A percentile compares a stretch with the other conserved stretches of the same genome.
These are phyloP conservation scores for Ceratobasidium sp. DNA, from an alignment of 1,284 basidiomycete genomes.

Conservation along the genomic window DNA sequence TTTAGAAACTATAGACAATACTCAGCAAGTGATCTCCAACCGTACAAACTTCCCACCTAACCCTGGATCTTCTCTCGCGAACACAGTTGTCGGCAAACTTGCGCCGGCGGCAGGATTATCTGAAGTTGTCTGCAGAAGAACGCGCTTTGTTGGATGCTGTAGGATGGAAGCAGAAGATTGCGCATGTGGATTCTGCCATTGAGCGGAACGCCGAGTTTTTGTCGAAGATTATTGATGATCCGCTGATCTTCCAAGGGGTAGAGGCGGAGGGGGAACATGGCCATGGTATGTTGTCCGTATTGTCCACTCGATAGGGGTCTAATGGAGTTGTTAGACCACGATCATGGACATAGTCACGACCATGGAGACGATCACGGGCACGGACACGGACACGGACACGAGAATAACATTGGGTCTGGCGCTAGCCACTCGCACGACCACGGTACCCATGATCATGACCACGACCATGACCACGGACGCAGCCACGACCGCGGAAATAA, in stretches of 20 bases:
- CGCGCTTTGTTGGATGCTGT: slow-evolving; percentile 67
- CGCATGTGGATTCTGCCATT: slow-evolving; percentile 74
- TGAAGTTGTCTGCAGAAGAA: slow-evolving; percentile 68
- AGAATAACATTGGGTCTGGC: not conserved
- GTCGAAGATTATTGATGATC: slow-evolving; percentile 69
- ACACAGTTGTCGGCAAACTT: slow-evolving; percentile 76
- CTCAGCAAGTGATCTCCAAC: slow-evolving; percentile 1
- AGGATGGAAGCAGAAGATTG: slow-evolving; percentile 74
- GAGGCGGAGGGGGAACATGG: slow-evolving; percentile 36
- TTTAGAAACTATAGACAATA: slow-evolving; percentile 36
- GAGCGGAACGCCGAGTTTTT: slow-evolving; percentile 75
- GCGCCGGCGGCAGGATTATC: slow-evolving; percentile 76
- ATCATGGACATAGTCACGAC: slow-evolving; percentile 34
- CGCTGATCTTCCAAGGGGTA: slow-evolving; percentile 70
- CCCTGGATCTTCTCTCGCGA: not conserved
- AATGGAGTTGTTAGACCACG: slow-evolving; percentile 10
- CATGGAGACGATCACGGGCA: slow-evolving; percentile 40
- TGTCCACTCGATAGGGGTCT: not conserved
- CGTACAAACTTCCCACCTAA: not conserved
- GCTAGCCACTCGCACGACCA: slow-evolving; percentile 46
- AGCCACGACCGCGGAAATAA: slow-evolving; percentile 27
- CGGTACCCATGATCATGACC: slow-evolving; percentile 46
- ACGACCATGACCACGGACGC: slow-evolving; percentile 48
- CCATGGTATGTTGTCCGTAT: slow-evolving; percentile 13
- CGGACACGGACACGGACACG: slow-evolving; percentile 51